These are phyloP conservation scores for Ophiostoma montium DNA, from an alignment of 2,329 filamentous ascomycete genomes.

Conservation along the genomic window DNA sequence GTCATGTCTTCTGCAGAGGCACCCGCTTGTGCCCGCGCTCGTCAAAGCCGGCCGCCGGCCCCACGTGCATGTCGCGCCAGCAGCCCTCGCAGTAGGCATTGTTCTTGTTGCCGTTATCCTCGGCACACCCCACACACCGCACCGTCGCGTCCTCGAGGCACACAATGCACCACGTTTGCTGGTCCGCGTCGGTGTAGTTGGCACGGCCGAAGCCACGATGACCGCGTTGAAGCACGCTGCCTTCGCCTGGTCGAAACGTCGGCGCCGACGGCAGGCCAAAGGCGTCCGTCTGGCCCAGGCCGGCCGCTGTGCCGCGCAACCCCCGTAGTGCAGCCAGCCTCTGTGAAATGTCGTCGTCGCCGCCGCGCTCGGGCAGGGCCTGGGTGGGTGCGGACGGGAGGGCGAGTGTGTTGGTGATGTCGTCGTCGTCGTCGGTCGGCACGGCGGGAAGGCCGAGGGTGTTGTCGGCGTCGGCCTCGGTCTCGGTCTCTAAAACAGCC, in stretches of 20 bases:
- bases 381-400: conserved; percentile 3
- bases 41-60: conserved; percentile 54
- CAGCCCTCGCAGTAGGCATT: conserved; percentile 59
- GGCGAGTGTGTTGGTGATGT: conserved; percentile 15
- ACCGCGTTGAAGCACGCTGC: neutral
- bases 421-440: conserved; percentile 33
- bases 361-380: conserved; percentile 15
- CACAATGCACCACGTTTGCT: conserved; percentile 67
- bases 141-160: conserved; percentile 67
- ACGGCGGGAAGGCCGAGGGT: conserved; percentile 31
- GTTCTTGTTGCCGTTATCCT: conserved; percentile 25
- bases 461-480: conserved; percentile 9
- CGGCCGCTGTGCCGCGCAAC: conserved; percentile 14
- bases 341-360: conserved; percentile 32
- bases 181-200: conserved; percentile 53
- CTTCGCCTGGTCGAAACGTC: conserved; percentile 30
- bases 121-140: conserved; percentile 56
- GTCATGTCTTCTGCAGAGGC: conserved; percentile 18
- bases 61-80: conserved; percentile 69
- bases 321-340: conserved; percentile 38
- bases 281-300: conserved; percentile 19
- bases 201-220: conserved; percentile 19
- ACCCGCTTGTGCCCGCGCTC: conserved; percentile 56
- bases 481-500: conserved; percentile 20
- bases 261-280: conserved; percentile 36